Base-by-base conservation (phyloP, 768 basidiomycete species). In the Pisolithus albus region DNA sequence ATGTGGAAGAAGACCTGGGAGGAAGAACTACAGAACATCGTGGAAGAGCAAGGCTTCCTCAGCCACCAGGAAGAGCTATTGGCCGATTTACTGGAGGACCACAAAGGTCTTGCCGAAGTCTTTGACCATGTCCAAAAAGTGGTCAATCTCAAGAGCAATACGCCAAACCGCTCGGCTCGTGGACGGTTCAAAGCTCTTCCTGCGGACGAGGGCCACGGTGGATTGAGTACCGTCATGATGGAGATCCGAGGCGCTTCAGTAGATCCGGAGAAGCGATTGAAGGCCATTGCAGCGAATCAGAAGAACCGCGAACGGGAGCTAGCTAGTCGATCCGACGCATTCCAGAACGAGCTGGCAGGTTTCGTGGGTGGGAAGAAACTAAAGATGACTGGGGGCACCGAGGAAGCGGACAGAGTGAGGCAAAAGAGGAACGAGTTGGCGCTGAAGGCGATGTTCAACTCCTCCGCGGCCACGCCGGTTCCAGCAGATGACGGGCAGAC, bases 1-100 rank as follows among this genome's bases (percentile, higher is more conserved):
- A 91, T 90, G 80, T 99, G 95, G 95, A 90, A 94, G 76, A 92
- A 94, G 78, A 97, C 93, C 18, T 99, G 95, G 95, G 88, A 90
- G 62, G 84, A 91, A 63, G 95, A 99, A 71, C 66, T 99, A 64
- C 88, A 92, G 75, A 91, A 92, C 57, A 93, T 99, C 51, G 88
- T 97, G 52, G 93, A 96, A 66, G 95, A 99, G 67, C 94, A 99
- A 65, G 89, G 93, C 59, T 88, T 96, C 73, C 72, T 97, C 53
- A 82, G 81, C 7, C 89, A 96, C 62, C 94, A 97, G 67, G 90
- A 94, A 64, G 92, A 93, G 66, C 81, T 99, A 66, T 74, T 95
- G 52, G 75, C 74, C 46, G 95, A 99, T 62, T 74, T 99, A 23
- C 71, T 88, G 56, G 93, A 93, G 63, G 95, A 99, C 64, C 83